Percentiles rank a stretch among this genome's conserved stretches.
phyloP scores from a whole-genome alignment of 164 flowering plant species.

The Vitis riparia region DNA sequence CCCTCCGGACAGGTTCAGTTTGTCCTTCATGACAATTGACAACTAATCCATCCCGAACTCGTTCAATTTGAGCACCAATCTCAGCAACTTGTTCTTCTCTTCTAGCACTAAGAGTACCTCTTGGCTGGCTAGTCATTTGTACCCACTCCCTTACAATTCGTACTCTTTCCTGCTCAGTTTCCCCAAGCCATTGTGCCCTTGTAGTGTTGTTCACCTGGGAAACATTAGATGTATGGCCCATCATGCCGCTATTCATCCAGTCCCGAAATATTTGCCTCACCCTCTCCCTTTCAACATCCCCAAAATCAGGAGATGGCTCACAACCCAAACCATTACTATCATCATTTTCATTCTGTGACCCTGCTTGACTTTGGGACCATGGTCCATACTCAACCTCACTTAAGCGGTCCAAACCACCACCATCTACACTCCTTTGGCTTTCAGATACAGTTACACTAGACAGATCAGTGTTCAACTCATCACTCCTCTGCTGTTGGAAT shows the following conservation, averaged over 20 bases:
- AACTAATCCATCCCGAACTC: conserved; percentile 54
- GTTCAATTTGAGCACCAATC: conserved; percentile 45
- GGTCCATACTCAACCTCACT: conserved; percentile 28
- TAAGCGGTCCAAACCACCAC: conserved; percentile 27
- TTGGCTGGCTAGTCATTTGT: conserved; percentile 63
- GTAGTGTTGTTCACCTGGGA: conserved; percentile 39
- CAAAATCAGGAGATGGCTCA: conserved; percentile 42
- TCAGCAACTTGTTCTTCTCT: conserved; percentile 54
- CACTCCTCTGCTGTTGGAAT: conserved; percentile 28
- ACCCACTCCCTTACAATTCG: conserved; percentile 82
- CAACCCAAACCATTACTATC: conserved; percentile 21
- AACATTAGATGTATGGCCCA: conserved; percentile 43
- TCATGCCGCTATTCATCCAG: conserved; percentile 66
- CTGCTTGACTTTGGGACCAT: conserved; percentile 27
- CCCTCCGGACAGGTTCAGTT: conserved; percentile 46
- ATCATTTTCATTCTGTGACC: conserved; percentile 30
- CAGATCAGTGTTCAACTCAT: conserved; percentile 16
- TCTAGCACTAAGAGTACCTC: conserved; percentile 35
- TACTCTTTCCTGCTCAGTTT: conserved; percentile 81
- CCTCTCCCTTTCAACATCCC: conserved; percentile 66
- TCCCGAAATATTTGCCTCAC: conserved; percentile 79
- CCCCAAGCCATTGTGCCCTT: conserved; percentile 79
- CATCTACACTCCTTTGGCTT: conserved; percentile 24
- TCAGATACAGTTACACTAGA: conserved; percentile 15
- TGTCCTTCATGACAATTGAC: conserved; percentile 47